Evolutionary conservation across 2,329 filamentous ascomycete genomes (phyloP).

Genomic region (Bertia moriformis): DNA sequence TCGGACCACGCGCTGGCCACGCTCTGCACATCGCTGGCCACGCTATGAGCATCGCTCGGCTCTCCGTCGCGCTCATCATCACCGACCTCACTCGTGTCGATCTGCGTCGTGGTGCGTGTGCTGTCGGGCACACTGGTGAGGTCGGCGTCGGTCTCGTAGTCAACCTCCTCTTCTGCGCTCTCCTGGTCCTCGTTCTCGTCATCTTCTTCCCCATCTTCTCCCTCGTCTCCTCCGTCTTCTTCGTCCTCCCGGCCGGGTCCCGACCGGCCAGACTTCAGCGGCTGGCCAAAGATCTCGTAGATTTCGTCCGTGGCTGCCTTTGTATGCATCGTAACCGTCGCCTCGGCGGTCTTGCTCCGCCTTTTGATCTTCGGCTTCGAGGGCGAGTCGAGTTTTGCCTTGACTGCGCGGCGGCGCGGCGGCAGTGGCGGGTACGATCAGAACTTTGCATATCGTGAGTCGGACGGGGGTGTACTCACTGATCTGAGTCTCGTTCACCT

Average conservation of each 20-base stretch:
- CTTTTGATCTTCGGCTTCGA: constrained; percentile 71
- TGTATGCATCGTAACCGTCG: constrained; percentile 97
- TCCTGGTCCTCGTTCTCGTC: constrained; percentile 54
- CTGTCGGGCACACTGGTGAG: constrained; percentile 81
- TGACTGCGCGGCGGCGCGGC: constrained; percentile 47
- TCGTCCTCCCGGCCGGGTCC: constrained; percentile 16
- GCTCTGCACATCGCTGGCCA: constrained; percentile 17
- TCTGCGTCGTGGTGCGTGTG: constrained; percentile 61
- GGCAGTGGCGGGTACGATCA: too few species aligned
- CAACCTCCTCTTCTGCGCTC: constrained; percentile 47
- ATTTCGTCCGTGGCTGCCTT: constrained; percentile 93
- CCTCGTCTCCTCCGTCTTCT: constrained; percentile 23
- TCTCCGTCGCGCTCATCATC: constrained; percentile 26
- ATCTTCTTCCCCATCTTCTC: constrained; percentile 15
- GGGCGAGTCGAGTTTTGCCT: constrained; percentile 83
- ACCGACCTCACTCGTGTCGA: constrained; percentile 49
- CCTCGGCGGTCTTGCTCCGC: constrained; percentile 55
- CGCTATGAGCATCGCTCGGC: constrained; percentile 16
- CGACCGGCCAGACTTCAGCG: constrained; percentile 38
- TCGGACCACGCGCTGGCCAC: constrained; percentile 70
- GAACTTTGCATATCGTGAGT: too few species aligned
- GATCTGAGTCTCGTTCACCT: constrained; percentile 83
- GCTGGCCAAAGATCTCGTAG: constrained; percentile 91
- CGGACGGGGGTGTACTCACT: constrained; percentile 55
- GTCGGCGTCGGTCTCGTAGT: constrained; percentile 48